Base-by-base conservation (phyloP, 116 monocot genomes). In the Dioscorea cayenensis region DNA sequence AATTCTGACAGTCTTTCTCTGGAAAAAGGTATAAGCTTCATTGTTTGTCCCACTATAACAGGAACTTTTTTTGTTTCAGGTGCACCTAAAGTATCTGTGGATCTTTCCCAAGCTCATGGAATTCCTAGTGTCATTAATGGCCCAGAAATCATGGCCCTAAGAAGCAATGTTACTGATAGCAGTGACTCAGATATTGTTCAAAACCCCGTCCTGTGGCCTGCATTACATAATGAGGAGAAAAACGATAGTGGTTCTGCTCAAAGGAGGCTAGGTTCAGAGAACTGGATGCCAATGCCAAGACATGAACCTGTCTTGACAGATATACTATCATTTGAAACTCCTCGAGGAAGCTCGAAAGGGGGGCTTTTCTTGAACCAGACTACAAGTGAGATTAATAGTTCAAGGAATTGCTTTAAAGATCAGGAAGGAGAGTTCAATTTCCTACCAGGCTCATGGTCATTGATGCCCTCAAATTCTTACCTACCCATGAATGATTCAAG, bases 61-160 rank as follows among this genome's bases (percentile, higher is more conserved):
- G 21, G 4, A 10, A 18, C 49, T 3, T 49, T 21, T 21, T 36
- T 49, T 55, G 55, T 59, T 10, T 60, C 20, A 58, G 85, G 66
- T 55, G 32, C 67, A 58, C 64, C 62, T 12, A 85, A 79, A 60
- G 72, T 61, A 28, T 65, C 68, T 51, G 22, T 14, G 20, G 70
- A 84, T 36, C 37, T 79, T 66, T 28, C 76, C 48, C 74, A 74
- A 74, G 5, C 52, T 19, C 72, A 75, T 65, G 76, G 63, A 75
- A 64, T 63, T 70, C 61, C 70, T 28, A 80, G 71, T 73, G 75
- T 77, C 61, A 71, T 76, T 61, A 83, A 87, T 69, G 77, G 75
- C 69, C 81, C 78, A 70, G 87, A 87, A 78, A 62, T 37, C 55
- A 61, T 71, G 52, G 51, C 73, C 63, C 64, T 78, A 51, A 74